Base-by-base conservation (phyloP, 108 stramenopile genomes). In the Craspedostauros australis region DNA sequence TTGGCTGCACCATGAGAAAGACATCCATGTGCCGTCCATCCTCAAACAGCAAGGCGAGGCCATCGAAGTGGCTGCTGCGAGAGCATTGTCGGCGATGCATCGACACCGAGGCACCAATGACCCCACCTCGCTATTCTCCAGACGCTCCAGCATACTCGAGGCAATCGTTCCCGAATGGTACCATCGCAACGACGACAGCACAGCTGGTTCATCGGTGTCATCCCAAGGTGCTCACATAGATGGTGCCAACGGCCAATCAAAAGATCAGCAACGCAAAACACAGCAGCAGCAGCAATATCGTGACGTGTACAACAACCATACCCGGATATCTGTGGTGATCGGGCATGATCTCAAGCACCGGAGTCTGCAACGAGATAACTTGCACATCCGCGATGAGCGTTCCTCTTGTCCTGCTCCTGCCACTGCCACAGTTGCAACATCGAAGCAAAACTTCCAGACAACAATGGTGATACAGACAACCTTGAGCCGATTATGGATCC, bases 381-480 rank as follows among this genome's bases (percentile, higher is more conserved):
- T n/a, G n/a, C n/a, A n/a, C n/a, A n/a, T n/a, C n/a, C n/a, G n/a
- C n/a, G n/a, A n/a, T n/a, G n/a, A n/a, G n/a, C n/a, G n/a, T n/a
- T n/a, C n/a, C n/a, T n/a, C n/a, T n/a, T n/a, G n/a, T n/a, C n/a
- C n/a, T n/a, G n/a, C n/a, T n/a, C n/a, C n/a, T n/a, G n/a, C n/a
- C n/a, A n/a, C n/a, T n/a, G n/a, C n/a, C n/a, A n/a, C n/a, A n/a
- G n/a, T n/a, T n/a, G n/a, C n/a, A n/a, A n/a, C n/a, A n/a, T n/a
- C n/a, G n/a, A n/a, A n/a, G n/a, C n/a, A n/a, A n/a, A n/a, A n/a
- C n/a, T n/a, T n/a, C n/a, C n/a, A n/a, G n/a, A 64, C 57, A 42
- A 79, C 82, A 20, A 54, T 89, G 8, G 78, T 89, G 19, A 65
- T 80, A 9, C 88, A 89, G 54, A 72, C 77, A 40, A 85, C 60